Evolutionary conservation across 2,329 filamentous ascomycete genomes (phyloP), one percentile per base, ranked within the genome.

Genomic region (Diaporthe aspalathi): DNA sequence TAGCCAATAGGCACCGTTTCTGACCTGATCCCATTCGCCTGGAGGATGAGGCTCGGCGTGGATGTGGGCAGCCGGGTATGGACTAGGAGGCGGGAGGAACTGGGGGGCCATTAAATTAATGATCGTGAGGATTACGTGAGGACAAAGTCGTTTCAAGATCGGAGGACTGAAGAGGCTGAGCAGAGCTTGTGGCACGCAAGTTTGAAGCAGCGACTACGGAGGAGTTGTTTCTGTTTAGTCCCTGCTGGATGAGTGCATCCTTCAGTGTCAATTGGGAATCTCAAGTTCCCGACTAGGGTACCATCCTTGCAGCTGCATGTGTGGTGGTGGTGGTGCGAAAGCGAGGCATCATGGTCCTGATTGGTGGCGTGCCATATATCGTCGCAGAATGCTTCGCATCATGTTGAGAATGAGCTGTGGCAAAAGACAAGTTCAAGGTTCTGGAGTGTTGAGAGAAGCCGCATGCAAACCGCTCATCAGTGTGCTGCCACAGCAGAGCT

Each of bases 241-340:
- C 24, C 2, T 12, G n/a, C 27, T 47, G 43, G 27, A 43, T 5
- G 9, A 11, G 8, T 5, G 29, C 17, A n/a, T 22, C 22, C 11
- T 11, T 49, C 27, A 35, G 43, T 22, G 24, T 45, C 1, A 8
- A 32, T 22, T 20, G 67, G 54, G 40, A 72, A 69, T 69, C 32
- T 29, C 43, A 63, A 32, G 43, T 38, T 72, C 38, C 53, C n/a
- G 54, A 56, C 49, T 63, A 65, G 65, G 70, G 22, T 63, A 24
- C 65, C n/a, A 71, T 49, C 65, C 70, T 68, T 71, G 65, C 66
- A 38, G 63, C 32, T 53, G 17, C 68, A 66, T 27, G 22, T 35
- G 43, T 27, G 40, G 47, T 45, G 11, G 50, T 47, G 12, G 40
- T 60, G 50, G 52, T 35, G 52, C 40, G 60, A 57, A 45, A 62